Evolutionary conservation across 2,329 filamentous ascomycete species (phyloP).

Genomic region (Cordyceps javanica): DNA sequence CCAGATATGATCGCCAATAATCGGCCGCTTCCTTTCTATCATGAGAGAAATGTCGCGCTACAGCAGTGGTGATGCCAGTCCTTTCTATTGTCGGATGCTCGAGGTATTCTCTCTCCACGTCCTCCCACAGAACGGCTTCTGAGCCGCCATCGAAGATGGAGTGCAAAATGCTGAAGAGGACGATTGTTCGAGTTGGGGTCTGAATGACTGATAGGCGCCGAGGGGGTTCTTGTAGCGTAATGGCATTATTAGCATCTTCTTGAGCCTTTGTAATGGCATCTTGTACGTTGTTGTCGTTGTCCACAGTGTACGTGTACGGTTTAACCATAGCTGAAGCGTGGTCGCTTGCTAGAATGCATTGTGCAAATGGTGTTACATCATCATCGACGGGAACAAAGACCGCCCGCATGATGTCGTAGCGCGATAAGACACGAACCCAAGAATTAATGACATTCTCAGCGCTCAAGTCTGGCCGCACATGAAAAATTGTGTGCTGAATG

Average conservation of each 20-base stretch:
- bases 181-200: not conserved
- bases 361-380: not conserved
- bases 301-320: not conserved
- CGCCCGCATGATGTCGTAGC: not conserved
- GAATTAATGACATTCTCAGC: not conserved
- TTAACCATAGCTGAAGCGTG: not conserved
- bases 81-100: not conserved
- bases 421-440: conserved; percentile 1
- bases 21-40: not conserved
- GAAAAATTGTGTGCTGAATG: not conserved
- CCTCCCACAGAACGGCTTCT: not conserved
- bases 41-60: not conserved
- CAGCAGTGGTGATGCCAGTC: not conserved
- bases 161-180: not conserved
- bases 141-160: conserved; percentile 2
- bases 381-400: conserved; percentile 4
- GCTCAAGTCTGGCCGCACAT: not conserved
- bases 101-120: not conserved
- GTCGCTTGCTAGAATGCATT: not conserved
- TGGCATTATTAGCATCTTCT: not conserved
- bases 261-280: not conserved
- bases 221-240: not conserved
- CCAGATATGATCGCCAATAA: not conserved
- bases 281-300: not conserved
- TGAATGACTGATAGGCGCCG: not conserved